Evolutionary conservation across 2,329 filamentous ascomycete genomes (phyloP).

Genomic region (Onygenales sp.): DNA sequence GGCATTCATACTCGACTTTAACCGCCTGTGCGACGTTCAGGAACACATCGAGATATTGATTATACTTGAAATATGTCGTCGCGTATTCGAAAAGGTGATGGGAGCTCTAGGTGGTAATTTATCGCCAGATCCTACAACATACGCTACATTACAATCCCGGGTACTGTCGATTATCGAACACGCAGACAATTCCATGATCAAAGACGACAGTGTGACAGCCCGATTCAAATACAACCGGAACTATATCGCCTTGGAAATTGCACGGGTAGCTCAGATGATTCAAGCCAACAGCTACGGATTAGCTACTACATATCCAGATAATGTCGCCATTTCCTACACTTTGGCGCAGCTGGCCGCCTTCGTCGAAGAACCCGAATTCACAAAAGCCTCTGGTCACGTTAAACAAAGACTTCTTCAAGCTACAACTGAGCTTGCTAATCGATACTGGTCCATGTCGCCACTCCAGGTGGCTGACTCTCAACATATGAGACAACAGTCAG

Average conservation of each 20-base stretch:
- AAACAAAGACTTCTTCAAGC: constrained; percentile 23
- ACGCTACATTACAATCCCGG: constrained; percentile 29
- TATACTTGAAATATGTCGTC: constrained; percentile 45
- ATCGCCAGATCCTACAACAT: constrained; percentile 21
- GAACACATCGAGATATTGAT: constrained; percentile 45
- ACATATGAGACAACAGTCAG: constrained; percentile 16
- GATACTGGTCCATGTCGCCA: constrained; percentile 32
- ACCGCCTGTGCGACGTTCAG: constrained; percentile 45
- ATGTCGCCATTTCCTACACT: constrained; percentile 24
- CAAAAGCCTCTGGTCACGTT: constrained; percentile 15
- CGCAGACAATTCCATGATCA: constrained; percentile 16
- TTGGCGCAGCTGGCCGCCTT: constrained; percentile 24
- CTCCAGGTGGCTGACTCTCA: constrained; percentile 36
- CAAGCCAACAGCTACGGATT: constrained; percentile 6
- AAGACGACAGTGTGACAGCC: not conserved
- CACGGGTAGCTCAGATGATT: constrained; percentile 18
- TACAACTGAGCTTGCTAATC: constrained; percentile 23
- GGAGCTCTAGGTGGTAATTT: constrained; percentile 22
- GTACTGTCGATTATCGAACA: constrained; percentile 31
- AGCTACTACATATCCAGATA: constrained; percentile 18
- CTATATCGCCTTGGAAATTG: constrained; percentile 34
- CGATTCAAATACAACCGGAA: constrained; percentile 17
- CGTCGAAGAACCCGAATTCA: constrained; percentile 24
- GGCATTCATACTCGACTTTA: constrained; percentile 49
- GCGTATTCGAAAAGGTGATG: constrained; percentile 37